Percentiles rank a stretch among this genome's conserved stretches.
phyloP scores from a whole-genome alignment of 2,329 filamentous ascomycete species.

The Botrytis byssoidea region DNA sequence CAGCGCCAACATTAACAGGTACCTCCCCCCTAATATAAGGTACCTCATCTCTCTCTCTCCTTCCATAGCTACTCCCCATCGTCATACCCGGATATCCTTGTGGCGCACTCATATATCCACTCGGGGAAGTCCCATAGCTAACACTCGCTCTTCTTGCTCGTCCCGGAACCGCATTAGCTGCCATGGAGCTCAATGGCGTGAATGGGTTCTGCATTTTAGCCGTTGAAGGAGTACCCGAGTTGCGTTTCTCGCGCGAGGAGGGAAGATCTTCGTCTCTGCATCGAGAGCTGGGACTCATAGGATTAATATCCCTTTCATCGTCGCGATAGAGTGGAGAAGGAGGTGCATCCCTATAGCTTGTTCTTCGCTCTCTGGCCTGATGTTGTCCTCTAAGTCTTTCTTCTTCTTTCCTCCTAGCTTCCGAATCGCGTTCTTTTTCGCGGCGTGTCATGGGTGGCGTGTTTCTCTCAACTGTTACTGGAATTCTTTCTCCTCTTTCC shows the following conservation, averaged over 20 bases:
- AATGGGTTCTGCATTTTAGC: constrained; percentile 3
- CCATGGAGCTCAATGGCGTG: background rate
- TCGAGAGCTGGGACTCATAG: background rate
- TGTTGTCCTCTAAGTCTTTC: background rate
- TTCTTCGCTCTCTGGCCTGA: background rate
- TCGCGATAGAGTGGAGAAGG: background rate
- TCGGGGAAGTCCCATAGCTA: background rate
- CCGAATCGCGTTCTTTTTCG: constrained; percentile 5
- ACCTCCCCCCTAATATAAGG: constrained; percentile 18
- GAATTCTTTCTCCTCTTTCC: background rate
- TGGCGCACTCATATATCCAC: constrained; percentile 8
- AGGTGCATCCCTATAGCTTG: background rate
- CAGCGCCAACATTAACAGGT: background rate
- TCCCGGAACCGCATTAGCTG: background rate
- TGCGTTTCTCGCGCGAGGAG: background rate
- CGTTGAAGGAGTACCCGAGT: background rate
- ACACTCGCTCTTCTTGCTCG: constrained; percentile 16
- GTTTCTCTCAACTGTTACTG: background rate
- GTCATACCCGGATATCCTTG: constrained; percentile 7
- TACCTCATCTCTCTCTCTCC: background rate
- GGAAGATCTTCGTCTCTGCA: background rate
- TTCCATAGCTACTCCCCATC: background rate
- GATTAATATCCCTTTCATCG: background rate
- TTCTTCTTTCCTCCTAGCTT: background rate
- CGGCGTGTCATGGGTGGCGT: constrained; percentile 11